Conservation (phyloP, 805 yeast genomes). For the Cyberlindnera euphorbiae region DNA sequence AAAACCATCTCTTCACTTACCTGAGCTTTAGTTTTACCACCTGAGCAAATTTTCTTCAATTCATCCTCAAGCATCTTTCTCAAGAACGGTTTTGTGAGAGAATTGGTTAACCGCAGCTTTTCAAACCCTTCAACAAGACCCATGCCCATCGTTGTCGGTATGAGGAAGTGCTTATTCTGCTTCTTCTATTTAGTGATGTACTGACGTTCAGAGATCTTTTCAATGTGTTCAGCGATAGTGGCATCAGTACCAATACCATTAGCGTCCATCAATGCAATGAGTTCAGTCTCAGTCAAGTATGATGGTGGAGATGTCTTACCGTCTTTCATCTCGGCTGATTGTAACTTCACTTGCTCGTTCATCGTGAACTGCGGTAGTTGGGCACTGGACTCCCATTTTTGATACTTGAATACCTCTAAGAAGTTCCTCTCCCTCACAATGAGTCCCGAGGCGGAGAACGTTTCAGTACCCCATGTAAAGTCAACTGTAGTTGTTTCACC, state of each 20-base stretch:
- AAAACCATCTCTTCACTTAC: constrained; percentile 53
- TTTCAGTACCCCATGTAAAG: constrained; percentile 75
- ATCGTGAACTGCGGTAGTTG: constrained; percentile 58
- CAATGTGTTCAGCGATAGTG: constrained; percentile 96
- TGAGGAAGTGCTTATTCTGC: constrained; percentile 38
- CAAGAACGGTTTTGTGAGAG: constrained; percentile 84
- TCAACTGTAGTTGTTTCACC: constrained; percentile 64
- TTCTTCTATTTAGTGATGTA: constrained; percentile 50
- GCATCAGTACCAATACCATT: constrained; percentile 99
- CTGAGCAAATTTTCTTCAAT: constrained; percentile 64
- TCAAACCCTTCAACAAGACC: constrained; percentile 88
- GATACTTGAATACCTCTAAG: constrained; percentile 74
- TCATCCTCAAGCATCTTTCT: constrained; percentile 70
- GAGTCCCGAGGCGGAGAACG: constrained; percentile 68
- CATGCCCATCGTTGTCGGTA: constrained; percentile 82
- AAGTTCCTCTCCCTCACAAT: constrained; percentile 70
- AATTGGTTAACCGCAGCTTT: constrained; percentile 63
- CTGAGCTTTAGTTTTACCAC: constrained; percentile 44
- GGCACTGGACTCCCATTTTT: constrained; percentile 66
- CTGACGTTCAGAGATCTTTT: constrained; percentile 62
- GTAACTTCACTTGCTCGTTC: constrained; percentile 54
- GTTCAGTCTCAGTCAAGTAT: constrained; percentile 85
- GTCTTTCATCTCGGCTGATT: constrained; percentile 53
- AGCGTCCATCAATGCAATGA: constrained; percentile 90
- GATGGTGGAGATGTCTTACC: constrained; percentile 82